phyloP scores from a whole-genome alignment of 208 protist species.

The Strigomonas culicis region DNA sequence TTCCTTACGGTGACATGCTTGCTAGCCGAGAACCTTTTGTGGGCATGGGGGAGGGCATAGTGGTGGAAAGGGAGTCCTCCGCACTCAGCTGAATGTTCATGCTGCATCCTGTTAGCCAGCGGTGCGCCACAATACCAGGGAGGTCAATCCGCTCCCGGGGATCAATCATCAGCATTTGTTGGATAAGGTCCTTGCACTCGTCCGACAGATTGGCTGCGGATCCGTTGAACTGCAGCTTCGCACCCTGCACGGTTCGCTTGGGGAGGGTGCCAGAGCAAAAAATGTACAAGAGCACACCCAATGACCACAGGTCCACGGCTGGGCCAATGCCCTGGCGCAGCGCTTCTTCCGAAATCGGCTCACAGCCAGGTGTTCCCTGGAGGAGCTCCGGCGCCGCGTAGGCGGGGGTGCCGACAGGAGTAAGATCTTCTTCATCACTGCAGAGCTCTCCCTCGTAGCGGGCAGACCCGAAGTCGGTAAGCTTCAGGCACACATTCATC shows the following conservation, averaged over 20 bases:
- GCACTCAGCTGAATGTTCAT: too few relatives aligned
- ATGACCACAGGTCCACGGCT: constrained; percentile 64
- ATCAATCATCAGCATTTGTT: constrained; percentile 33
- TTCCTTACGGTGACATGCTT: too few relatives aligned
- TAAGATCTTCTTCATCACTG: constrained; percentile 8
- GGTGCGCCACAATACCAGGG: constrained; percentile 30
- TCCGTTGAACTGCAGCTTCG: constrained; percentile 19
- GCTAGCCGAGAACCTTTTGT: too few relatives aligned
- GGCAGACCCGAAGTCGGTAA: constrained; percentile 79
- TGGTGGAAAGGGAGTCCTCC: too few relatives aligned
- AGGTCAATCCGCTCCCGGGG: constrained; percentile 29
- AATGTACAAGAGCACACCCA: constrained; percentile 73
- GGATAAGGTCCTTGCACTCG: constrained; percentile 37
- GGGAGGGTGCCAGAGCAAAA: constrained; percentile 66
- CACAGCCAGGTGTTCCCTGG: background rate
- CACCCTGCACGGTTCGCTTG: constrained; percentile 15
- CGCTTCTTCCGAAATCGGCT: constrained; percentile 3
- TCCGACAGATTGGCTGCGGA: constrained; percentile 33
- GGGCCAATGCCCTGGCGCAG: constrained; percentile 13
- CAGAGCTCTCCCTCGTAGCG: constrained; percentile 37
- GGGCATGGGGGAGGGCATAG: too few relatives aligned
- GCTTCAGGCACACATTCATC: constrained; percentile 46
- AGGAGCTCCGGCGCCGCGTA: constrained; percentile 72
- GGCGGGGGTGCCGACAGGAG: constrained; percentile 35
- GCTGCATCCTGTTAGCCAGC: constrained; percentile 47